Conservation (phyloP, 768 basidiomycete species). For the Butyriboletus loyo region DNA sequence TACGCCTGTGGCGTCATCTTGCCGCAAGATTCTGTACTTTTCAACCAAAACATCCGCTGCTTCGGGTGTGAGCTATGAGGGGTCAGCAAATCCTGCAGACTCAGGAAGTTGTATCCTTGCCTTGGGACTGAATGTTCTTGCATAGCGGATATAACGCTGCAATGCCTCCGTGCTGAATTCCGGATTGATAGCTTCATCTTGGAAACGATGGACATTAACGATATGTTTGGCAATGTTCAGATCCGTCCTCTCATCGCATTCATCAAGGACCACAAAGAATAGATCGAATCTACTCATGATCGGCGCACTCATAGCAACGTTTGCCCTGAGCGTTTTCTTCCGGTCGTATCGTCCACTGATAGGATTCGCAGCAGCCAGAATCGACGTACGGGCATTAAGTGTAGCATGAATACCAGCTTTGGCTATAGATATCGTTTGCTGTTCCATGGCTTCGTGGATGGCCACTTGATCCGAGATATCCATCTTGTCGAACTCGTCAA, state of each 20-base stretch:
- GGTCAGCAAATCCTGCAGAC: slow-evolving; percentile 5
- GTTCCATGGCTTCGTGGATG: slow-evolving; percentile 99
- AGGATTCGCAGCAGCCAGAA: slow-evolving; percentile 97
- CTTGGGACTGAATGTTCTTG: slow-evolving; percentile 96
- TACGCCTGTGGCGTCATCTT: slow-evolving; percentile 87
- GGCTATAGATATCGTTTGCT: slow-evolving; percentile 98
- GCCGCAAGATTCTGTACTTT: slow-evolving; percentile 88
- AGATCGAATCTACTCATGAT: slow-evolving; percentile 99
- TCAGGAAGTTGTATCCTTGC: slow-evolving; percentile 35
- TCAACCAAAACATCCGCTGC: slow-evolving; percentile 92
- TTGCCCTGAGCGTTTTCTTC: slow-evolving; percentile 86
- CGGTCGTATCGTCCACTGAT: slow-evolving; percentile 96
- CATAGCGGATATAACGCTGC: slow-evolving; percentile 96
- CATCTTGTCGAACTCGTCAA: slow-evolving; percentile 99
- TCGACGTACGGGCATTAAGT: slow-evolving; percentile 94
- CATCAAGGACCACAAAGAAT: slow-evolving; percentile 97
- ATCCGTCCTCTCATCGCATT: slow-evolving; percentile 91
- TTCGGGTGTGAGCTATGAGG: slow-evolving; percentile 77
- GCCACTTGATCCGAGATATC: slow-evolving; percentile 97
- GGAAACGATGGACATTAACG: slow-evolving; percentile 94
- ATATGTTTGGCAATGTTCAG: slow-evolving; percentile 95
- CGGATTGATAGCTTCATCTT: slow-evolving; percentile 91
- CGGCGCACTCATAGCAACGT: slow-evolving; percentile 96
- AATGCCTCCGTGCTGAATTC: slow-evolving; percentile 97
- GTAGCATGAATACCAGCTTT: slow-evolving; percentile 99